phyloP scores from a whole-genome alignment of 345 rosid species.

The Euphorbia lathyris region DNA sequence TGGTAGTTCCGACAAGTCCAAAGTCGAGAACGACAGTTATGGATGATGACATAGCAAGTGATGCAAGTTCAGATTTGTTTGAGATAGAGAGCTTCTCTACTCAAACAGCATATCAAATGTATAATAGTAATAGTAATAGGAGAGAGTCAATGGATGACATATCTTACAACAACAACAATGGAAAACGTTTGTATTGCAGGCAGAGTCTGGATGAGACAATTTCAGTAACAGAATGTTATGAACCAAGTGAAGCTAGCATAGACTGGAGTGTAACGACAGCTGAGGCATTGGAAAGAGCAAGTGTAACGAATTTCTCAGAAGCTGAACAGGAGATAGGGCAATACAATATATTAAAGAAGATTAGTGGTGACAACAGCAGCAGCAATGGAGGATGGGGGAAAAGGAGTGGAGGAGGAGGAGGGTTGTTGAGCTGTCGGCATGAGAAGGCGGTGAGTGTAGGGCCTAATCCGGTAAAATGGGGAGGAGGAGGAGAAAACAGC shows the following conservation, averaged over 20 bases:
- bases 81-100: slow-evolving; percentile 97
- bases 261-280: slow-evolving; percentile 94
- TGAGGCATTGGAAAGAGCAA: slow-evolving; percentile 44
- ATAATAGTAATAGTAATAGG: slow-evolving; percentile 16
- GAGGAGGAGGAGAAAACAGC: slow-evolving; percentile 16
- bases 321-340: slow-evolving; percentile 13
- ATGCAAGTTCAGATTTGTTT: slow-evolving; percentile 89
- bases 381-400: slow-evolving; percentile 15
- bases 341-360: neutral
- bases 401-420: slow-evolving; percentile 27
- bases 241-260: slow-evolving; percentile 86
- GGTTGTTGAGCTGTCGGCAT: slow-evolving; percentile 62
- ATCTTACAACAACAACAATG: neutral
- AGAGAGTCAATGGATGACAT: slow-evolving; percentile 71
- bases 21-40: slow-evolving; percentile 21
- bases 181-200: slow-evolving; percentile 12
- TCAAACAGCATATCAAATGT: slow-evolving; percentile 39
- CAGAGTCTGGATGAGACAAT: slow-evolving; percentile 28
- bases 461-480: slow-evolving; percentile 47
- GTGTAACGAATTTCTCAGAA: slow-evolving; percentile 50
- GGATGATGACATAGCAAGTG: slow-evolving; percentile 72
- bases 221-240: slow-evolving; percentile 53
- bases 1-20: slow-evolving; percentile 36
- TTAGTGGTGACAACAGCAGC: neutral
- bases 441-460: slow-evolving; percentile 83